Evolutionary conservation across 2,329 filamentous ascomycete genomes (phyloP).

Genomic region (Monascus ruber): DNA sequence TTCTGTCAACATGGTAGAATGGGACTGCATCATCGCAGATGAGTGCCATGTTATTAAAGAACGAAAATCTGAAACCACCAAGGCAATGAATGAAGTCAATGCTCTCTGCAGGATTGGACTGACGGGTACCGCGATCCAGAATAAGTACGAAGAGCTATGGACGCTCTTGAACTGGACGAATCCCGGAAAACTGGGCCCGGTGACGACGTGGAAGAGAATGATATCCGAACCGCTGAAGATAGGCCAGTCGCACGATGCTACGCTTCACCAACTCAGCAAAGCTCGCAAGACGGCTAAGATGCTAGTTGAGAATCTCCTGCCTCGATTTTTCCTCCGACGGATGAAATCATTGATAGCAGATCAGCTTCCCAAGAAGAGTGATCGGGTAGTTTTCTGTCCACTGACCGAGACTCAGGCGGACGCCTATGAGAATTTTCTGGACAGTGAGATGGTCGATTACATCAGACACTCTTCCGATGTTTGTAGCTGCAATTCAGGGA

Average conservation of each 20-base stretch:
- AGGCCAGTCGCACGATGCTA: conserved; percentile 89
- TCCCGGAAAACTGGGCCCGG: conserved; percentile 58
- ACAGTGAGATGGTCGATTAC: conserved; percentile 55
- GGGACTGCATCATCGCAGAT: conserved; percentile 91
- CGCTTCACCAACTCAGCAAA: conserved; percentile 65
- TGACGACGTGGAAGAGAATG: conserved; percentile 64
- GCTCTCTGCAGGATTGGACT: conserved; percentile 84
- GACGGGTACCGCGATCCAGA: conserved; percentile 93
- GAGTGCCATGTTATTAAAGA: conserved; percentile 90
- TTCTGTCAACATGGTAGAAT: conserved; percentile 71
- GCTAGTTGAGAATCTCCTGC: conserved; percentile 76
- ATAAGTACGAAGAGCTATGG: conserved; percentile 96
- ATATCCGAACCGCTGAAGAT: conserved; percentile 72
- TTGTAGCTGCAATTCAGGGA: conserved; percentile 60
- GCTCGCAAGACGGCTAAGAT: conserved; percentile 74
- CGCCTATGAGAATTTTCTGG: conserved; percentile 75
- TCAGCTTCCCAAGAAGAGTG: conserved; percentile 88
- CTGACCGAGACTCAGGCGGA: conserved; percentile 68
- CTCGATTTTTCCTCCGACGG: conserved; percentile 77
- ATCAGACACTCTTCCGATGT: conserved; percentile 56
- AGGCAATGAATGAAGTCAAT: conserved; percentile 83
- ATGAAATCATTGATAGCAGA: conserved; percentile 89
- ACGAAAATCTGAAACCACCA: conserved; percentile 60
- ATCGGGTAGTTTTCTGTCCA: conserved; percentile 89
- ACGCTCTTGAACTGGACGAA: conserved; percentile 94